Evolutionary conservation across 2,329 filamentous ascomycete species (phyloP).

Genomic region (Parasarocladium wereldwijsianum): DNA sequence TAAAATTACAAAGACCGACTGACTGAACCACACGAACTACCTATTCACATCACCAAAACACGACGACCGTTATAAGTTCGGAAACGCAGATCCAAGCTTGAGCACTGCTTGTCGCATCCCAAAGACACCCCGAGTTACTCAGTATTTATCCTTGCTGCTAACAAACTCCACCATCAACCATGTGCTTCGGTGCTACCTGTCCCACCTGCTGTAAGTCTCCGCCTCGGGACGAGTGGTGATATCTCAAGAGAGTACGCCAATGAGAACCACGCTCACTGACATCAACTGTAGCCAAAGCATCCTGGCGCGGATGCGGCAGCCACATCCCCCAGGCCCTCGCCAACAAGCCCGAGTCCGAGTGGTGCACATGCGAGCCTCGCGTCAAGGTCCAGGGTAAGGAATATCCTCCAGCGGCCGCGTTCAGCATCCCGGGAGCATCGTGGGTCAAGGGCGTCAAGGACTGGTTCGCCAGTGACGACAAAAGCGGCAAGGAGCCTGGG

Average conservation of each 20-base stretch:
- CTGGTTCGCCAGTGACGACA: constrained; percentile 1
- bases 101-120: too few species aligned
- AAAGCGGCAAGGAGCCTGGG: neutral
- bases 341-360: constrained; percentile 26
- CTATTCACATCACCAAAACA: too few species aligned
- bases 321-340: constrained; percentile 30
- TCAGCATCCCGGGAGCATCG: constrained; percentile 22
- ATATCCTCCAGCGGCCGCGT: constrained; percentile 28
- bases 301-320: constrained; percentile 34
- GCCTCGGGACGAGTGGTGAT: too few species aligned
- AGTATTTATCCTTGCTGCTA: too few species aligned
- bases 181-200: constrained; percentile 27
- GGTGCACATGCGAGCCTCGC: constrained; percentile 32
- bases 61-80: too few species aligned
- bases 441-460: constrained; percentile 21
- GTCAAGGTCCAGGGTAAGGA: constrained; percentile 26
- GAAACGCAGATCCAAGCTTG: too few species aligned
- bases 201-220: constrained; percentile 23
- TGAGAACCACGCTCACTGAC: neutral
- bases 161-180: too few species aligned
- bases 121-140: too few species aligned
- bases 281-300: constrained; percentile 23
- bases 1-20: too few species aligned
- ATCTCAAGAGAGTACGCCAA: too few species aligned
- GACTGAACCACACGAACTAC: too few species aligned